Evolutionary conservation across 129 eudicot genomes (phyloP).

Genomic region (Flaveria trinervia): DNA sequence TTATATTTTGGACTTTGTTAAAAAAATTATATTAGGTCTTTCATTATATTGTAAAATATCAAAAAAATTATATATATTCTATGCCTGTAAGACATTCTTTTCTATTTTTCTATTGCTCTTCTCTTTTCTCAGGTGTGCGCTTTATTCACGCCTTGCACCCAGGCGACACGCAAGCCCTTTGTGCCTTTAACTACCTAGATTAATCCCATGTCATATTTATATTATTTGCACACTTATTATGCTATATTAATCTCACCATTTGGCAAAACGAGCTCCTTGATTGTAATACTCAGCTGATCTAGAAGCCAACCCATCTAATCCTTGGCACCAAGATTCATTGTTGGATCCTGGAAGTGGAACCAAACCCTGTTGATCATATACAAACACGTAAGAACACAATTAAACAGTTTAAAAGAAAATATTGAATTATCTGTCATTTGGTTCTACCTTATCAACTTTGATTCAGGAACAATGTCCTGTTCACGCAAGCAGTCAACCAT

Average conservation of each 20-base stretch:
- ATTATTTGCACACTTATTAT: neutral
- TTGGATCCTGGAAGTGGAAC: constrained; percentile 95
- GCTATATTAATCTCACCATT: constrained; percentile 58
- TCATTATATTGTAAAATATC: too few relatives aligned
- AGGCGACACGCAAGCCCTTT: too few relatives aligned
- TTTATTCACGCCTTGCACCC: neutral
- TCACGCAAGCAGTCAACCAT: constrained; percentile 83
- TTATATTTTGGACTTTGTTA: neutral
- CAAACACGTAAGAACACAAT: neutral
- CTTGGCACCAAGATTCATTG: constrained; percentile 97
- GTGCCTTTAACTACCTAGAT: neutral
- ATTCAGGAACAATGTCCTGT: constrained; percentile 87
- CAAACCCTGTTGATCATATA: constrained; percentile 63
- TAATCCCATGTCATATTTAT: neutral
- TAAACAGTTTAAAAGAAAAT: neutral
- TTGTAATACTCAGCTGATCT: constrained; percentile 91
- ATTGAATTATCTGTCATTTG: neutral
- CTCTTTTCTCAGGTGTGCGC: neutral
- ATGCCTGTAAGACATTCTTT: neutral
- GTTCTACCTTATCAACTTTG: constrained; percentile 85
- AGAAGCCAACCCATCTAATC: constrained; percentile 90
- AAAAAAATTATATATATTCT: too few relatives aligned
- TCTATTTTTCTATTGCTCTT: too few relatives aligned
- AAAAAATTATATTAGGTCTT: too few relatives aligned
- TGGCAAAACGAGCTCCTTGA: constrained; percentile 97